Conservation (phyloP, 2,329 filamentous ascomycete genomes). For the Colletotrichum eleusines region DNA sequence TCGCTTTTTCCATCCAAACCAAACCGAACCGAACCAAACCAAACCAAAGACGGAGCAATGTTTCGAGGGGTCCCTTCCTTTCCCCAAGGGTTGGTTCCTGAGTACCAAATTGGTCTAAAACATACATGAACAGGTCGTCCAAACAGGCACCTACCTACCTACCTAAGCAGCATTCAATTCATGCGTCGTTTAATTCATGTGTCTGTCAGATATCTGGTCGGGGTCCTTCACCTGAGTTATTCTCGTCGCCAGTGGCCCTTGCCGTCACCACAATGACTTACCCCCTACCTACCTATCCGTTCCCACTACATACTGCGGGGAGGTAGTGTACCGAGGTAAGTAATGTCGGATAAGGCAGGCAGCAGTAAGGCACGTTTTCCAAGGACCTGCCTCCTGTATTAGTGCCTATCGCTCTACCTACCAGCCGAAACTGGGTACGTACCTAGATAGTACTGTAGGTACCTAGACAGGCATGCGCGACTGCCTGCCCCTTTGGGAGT, state of each 20-base stretch:
- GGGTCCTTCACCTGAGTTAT: not conserved
- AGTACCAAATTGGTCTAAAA: not conserved
- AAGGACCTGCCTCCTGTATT: too few species aligned
- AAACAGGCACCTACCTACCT: not conserved
- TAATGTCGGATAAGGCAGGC: too few species aligned
- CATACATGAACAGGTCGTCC: not conserved
- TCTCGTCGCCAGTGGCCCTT: not conserved
- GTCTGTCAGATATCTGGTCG: not conserved
- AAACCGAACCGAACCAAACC: too few species aligned
- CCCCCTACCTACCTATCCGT: too few species aligned
- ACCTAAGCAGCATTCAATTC: not conserved
- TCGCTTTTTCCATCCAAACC: not conserved
- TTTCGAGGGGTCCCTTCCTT: constrained; percentile 2
- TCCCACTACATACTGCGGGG: too few species aligned
- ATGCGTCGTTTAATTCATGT: not conserved
- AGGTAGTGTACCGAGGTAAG: too few species aligned
- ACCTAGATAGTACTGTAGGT: not conserved
- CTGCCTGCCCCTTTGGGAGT: constrained; percentile 21
- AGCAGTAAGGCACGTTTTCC: too few species aligned
- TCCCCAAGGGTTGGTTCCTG: not conserved
- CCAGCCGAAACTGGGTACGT: not conserved
- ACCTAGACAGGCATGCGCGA: not conserved
- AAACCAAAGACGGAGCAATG: not conserved
- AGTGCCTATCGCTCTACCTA: not conserved
- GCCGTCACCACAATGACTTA: too few species aligned